Percentiles rank a stretch among this genome's conserved stretches.
phyloP scores from a whole-genome alignment of 768 basidiomycete genomes.

The Tremella yokohamensis region DNA sequence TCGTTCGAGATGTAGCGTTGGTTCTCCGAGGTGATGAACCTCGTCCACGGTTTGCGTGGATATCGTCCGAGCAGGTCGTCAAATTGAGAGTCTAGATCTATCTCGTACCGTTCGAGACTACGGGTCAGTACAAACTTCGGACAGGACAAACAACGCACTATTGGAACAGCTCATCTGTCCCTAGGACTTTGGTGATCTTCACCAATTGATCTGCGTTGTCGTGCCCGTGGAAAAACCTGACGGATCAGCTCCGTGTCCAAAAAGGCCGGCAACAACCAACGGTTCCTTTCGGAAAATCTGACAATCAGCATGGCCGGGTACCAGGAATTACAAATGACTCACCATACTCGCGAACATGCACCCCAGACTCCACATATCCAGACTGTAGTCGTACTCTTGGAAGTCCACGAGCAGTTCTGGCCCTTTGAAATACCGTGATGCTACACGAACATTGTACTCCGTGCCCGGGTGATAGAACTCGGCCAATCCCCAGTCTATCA shows the following conservation, averaged over 20 bases:
- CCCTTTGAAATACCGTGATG: slow-evolving; percentile 96
- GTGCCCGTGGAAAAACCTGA: slow-evolving; percentile 88
- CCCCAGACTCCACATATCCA: slow-evolving; percentile 98
- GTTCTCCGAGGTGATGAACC: slow-evolving; percentile 85
- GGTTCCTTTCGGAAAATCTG: slow-evolving; percentile 99
- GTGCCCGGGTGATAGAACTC: slow-evolving; percentile 98
- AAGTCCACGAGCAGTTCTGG: slow-evolving; percentile 95
- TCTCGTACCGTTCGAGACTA: slow-evolving; percentile 64
- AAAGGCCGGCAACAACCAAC: slow-evolving; percentile 10
- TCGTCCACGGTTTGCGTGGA: slow-evolving; percentile 89
- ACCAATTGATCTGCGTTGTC: slow-evolving; percentile 98
- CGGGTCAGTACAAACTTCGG: background rate
- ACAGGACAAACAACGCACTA: slow-evolving; percentile 55
- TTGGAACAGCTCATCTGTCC: slow-evolving; percentile 87
- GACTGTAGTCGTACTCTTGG: slow-evolving; percentile 95
- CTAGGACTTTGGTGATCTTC: slow-evolving; percentile 95
- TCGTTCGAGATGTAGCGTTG: slow-evolving; percentile 95
- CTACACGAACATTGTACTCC: slow-evolving; percentile 96
- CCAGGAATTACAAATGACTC: slow-evolving; percentile 27
- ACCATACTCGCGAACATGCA: slow-evolving; percentile 99
- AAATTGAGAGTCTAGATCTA: slow-evolving; percentile 91
- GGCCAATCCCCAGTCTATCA: slow-evolving; percentile 98
- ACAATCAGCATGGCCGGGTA: background rate
- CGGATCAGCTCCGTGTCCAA: background rate
- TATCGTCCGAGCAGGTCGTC: slow-evolving; percentile 93